phyloP scores from a whole-genome alignment of 2,329 filamentous ascomycete genomes.

The Dendryphion nanum region DNA sequence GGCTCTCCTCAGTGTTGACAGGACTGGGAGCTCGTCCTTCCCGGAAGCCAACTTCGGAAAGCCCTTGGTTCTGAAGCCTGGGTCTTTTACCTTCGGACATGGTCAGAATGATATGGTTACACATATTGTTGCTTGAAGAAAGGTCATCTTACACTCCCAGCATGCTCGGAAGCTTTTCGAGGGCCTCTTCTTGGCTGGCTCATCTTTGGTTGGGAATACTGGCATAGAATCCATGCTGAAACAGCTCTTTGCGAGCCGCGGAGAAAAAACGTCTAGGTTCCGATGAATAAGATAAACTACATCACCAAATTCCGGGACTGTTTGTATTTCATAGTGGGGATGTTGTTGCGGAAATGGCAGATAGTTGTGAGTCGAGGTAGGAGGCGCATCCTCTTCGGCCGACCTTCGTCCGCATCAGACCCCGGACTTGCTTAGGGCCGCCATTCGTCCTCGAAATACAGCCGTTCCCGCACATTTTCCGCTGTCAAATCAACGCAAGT shows the following conservation, averaged over 20 bases:
- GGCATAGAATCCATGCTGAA: too few species aligned
- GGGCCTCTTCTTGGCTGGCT: constrained; percentile 22
- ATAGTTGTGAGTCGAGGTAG: background rate
- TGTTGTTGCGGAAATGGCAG: constrained; percentile 2
- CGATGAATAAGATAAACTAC: too few species aligned
- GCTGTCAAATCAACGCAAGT: too few species aligned
- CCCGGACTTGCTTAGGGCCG: too few species aligned
- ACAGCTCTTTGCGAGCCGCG: too few species aligned
- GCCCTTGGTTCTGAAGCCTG: too few species aligned
- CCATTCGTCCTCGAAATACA: background rate
- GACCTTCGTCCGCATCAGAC: background rate
- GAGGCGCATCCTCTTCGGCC: background rate
- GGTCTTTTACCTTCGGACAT: constrained; percentile 28
- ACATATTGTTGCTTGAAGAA: background rate
- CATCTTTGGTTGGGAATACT: constrained; percentile 13
- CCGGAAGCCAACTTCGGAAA: too few species aligned
- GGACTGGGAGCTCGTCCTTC: too few species aligned
- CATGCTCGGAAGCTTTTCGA: constrained; percentile 29
- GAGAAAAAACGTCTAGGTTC: too few species aligned
- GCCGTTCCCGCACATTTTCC: background rate
- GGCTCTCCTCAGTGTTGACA: constrained; percentile 14
- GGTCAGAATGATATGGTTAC: background rate
- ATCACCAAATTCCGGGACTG: constrained; percentile 22
- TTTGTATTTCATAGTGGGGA: constrained; percentile 4
- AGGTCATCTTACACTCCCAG: constrained; percentile 33